phyloP scores from a whole-genome alignment of 257 asterid genomes.

The Agastache rugosa region DNA sequence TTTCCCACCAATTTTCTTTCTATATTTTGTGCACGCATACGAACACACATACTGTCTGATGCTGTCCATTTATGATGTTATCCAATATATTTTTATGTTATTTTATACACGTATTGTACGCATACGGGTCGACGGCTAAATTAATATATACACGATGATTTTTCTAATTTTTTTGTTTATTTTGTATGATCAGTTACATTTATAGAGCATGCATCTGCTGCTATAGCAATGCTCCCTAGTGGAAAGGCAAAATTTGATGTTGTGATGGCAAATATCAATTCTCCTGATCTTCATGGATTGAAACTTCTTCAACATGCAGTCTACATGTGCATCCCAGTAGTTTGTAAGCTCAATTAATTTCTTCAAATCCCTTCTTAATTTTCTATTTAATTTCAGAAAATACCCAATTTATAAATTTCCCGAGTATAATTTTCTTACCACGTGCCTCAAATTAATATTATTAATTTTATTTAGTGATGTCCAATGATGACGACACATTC shows the following conservation, averaged over 20 bases:
- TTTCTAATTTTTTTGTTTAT: not conserved
- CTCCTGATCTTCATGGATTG: slow-evolving; percentile 54
- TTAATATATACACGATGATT: not conserved
- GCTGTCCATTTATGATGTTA: not conserved
- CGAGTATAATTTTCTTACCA: too few species aligned
- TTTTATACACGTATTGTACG: not conserved
- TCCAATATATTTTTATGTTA: not conserved
- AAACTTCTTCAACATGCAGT: slow-evolving; percentile 47
- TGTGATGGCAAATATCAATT: slow-evolving; percentile 49
- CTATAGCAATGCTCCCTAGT: slow-evolving; percentile 40
- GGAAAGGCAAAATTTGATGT: slow-evolving; percentile 48
- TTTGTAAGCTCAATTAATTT: slow-evolving; percentile 36
- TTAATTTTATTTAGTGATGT: slow-evolving; percentile 36
- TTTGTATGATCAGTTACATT: slow-evolving; percentile 34
- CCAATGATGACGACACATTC: slow-evolving; percentile 39
- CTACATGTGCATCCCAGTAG: slow-evolving; percentile 44
- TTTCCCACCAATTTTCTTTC: not conserved
- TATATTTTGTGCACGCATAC: not conserved
- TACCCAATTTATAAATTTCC: not conserved
- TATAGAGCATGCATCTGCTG: slow-evolving; percentile 50
- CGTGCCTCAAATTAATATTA: too few species aligned
- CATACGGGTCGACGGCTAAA: not conserved
- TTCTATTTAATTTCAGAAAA: not conserved
- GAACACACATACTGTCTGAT: not conserved
- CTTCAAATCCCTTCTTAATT: not conserved